Evolutionary conservation across 805 yeast genomes (phyloP), one percentile per base, ranked within the genome.

Genomic region (Wickerhamiella musiphila): DNA sequence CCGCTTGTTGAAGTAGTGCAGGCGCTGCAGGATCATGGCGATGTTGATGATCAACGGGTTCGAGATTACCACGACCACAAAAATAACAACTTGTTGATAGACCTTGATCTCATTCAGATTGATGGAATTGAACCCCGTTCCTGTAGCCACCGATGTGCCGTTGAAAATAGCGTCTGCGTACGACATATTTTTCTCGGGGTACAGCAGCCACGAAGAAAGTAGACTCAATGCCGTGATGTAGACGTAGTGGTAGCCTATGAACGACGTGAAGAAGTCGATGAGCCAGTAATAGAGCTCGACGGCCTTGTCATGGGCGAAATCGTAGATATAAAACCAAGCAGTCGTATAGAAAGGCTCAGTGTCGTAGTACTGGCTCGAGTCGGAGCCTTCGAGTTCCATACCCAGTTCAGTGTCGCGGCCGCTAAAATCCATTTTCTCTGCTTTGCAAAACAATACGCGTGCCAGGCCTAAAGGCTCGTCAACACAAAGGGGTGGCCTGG

Each of bases 1-100:
- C 44, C 75, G 67, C 41, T 81, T 68, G 51, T 83, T 93, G 54
- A 79, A 90, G 81, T 93, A 78, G 51, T 78, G 79, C 28, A 90
- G 58, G 31, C 98, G 65, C 7, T 84, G 58, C 39, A 81, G 70
- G 6, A 82, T 73, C 22, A 90, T 58, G 1, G 68, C 65, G 1
- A 93, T 70, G 51, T 90, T 93, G 33, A 92, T 79, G 48, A 76
- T 75, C 14, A 90, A 78, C 1, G 96, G 96, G 0, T 93, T 83
- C 4, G 92, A 68, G 14, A 82, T 43, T 40, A 70, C 60, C 18
- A 84, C 56, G 3, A 70, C 37, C 9, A 78, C 41, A 48, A 74
- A 81, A 2, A 86, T 53, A 7, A 66, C 60, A 11, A 83, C 66
- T 49, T 86, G 96, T 53, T 90, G 98, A 56, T 75, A 86, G 28